Evolutionary conservation across 106 monocot species (phyloP).

Genomic region (Apostasia shenzhenica): DNA sequence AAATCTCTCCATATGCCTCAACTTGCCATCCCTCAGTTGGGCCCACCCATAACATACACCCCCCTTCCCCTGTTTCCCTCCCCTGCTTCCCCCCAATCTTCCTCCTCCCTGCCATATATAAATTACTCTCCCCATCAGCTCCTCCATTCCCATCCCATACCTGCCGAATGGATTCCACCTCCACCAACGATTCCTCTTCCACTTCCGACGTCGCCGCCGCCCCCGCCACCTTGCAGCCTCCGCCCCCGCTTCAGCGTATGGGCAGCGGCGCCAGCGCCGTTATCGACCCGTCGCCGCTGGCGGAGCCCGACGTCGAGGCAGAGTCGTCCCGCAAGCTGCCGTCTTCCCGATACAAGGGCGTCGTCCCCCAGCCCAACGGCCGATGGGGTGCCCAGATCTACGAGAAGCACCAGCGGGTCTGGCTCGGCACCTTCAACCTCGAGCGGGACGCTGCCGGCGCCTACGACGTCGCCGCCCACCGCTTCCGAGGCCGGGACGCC

Average conservation of each 20-base stretch:
- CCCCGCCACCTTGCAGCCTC: background rate
- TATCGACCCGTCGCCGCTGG: conserved; percentile 16
- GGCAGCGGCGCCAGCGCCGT: conserved; percentile 44
- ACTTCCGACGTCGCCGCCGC: background rate
- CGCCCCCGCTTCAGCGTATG: background rate
- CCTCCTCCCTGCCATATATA: background rate
- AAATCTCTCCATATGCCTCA: no score
- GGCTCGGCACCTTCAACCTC: conserved; percentile 67
- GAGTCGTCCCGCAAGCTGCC: conserved; percentile 45
- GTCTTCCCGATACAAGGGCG: conserved; percentile 67
- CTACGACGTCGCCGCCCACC: conserved; percentile 62
- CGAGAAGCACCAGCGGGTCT: conserved; percentile 73
- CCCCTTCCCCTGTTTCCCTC: no score
- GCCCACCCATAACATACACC: no score
- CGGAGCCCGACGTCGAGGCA: background rate
- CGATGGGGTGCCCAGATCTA: conserved; percentile 82
- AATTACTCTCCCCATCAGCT: background rate
- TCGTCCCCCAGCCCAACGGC: conserved; percentile 84
- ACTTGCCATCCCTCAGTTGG: no score
- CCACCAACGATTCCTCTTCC: background rate
- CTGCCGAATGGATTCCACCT: background rate
- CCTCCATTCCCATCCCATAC: background rate
- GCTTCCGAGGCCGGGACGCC: conserved; percentile 66
- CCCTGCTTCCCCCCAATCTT: background rate
- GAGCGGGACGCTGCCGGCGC: conserved; percentile 49